Evolutionary conservation across 2,329 filamentous ascomycete species (phyloP).

Genomic region (Penicillium frequentans): DNA sequence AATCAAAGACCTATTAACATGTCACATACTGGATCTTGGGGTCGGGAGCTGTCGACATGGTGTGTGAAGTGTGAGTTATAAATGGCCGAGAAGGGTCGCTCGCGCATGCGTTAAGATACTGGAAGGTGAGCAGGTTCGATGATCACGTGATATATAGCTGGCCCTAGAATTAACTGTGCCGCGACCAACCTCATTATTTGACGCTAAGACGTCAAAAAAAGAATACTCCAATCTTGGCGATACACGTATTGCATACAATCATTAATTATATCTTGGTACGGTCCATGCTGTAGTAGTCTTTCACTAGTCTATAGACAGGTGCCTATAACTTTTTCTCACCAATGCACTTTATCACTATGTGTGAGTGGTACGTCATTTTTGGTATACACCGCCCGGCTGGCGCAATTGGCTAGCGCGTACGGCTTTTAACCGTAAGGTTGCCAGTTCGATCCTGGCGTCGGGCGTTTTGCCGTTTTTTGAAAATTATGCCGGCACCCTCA

Average conservation of each 20-base stretch:
- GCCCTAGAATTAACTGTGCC: background rate
- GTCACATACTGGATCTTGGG: conserved; percentile 68
- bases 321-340: background rate
- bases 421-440: background rate
- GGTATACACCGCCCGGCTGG: background rate
- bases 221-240: too few species aligned
- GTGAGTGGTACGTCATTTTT: background rate
- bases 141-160: conserved; percentile 14
- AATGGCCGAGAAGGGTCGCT: conserved; percentile 20
- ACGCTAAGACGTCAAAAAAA: too few species aligned
- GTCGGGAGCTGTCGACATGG: conserved; percentile 57
- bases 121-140: conserved; percentile 11
- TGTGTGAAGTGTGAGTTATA: conserved; percentile 28
- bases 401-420: background rate
- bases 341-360: background rate
- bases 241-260: too few species aligned
- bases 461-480: background rate
- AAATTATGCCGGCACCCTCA: background rate
- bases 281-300: background rate
- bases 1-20: conserved; percentile 17
- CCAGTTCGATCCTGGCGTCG: background rate
- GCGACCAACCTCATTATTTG: too few species aligned
- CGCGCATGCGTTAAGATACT: conserved; percentile 9
- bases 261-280: too few species aligned
- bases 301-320: background rate